Evolutionary conservation across 495 filamentous ascomycete species (phyloP).

Genomic region (Podospora pseudopauciseta): DNA sequence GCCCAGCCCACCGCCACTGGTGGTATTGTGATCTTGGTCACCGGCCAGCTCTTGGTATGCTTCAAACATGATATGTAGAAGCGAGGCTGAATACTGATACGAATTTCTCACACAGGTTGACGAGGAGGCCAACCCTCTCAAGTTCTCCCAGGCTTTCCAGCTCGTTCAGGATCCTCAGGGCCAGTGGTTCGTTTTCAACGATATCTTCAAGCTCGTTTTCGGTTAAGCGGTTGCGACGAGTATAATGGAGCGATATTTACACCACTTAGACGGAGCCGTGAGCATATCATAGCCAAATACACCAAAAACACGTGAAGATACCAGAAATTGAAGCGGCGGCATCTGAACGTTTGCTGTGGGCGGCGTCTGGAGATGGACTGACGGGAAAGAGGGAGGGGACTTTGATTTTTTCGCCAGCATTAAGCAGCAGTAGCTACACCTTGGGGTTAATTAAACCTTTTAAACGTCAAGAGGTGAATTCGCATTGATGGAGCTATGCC

Average conservation of each 20-base stretch:
- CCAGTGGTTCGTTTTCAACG: constrained; percentile 83
- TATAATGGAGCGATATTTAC: background rate
- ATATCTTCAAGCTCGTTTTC: constrained; percentile 85
- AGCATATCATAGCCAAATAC: background rate
- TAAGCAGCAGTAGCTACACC: background rate
- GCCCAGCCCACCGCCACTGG: constrained; percentile 65
- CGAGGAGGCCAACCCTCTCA: constrained; percentile 73
- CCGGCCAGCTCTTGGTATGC: constrained; percentile 72
- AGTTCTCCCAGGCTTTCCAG: constrained; percentile 82
- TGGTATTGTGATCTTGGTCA: constrained; percentile 78
- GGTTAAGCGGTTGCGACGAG: constrained; percentile 7
- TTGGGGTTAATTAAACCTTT: background rate
- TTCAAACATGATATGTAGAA: background rate
- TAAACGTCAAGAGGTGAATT: background rate
- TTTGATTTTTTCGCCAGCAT: background rate
- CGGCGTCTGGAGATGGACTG: background rate
- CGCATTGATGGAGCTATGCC: background rate
- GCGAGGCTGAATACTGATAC: constrained; percentile 1
- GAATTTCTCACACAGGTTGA: constrained; percentile 58
- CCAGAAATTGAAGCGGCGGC: background rate
- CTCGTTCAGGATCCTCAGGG: constrained; percentile 64
- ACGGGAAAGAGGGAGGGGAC: background rate
- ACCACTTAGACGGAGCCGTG: background rate
- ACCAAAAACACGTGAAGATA: background rate
- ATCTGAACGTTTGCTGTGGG: background rate